Evolutionary conservation across 129 eudicot species (phyloP).

Genomic region (Tagetes patula): DNA sequence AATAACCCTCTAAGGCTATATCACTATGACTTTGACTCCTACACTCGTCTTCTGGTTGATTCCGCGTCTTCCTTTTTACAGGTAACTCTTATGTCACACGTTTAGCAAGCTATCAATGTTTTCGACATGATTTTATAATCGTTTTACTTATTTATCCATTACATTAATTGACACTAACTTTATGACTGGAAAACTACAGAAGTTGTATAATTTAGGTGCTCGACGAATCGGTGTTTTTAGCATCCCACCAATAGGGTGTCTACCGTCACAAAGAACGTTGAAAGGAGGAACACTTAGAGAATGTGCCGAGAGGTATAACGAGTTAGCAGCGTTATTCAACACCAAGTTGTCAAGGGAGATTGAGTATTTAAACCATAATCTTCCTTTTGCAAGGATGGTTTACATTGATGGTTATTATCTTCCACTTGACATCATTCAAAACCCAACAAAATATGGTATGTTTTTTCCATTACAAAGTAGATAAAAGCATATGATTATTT

Average conservation of each 20-base stretch:
- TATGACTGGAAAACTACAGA: conserved; percentile 38
- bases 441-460: conserved; percentile 60
- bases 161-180: conserved; percentile 5
- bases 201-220: conserved; percentile 61
- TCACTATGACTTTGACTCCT: conserved; percentile 49
- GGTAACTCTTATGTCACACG: conserved; percentile 38
- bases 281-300: conserved; percentile 62
- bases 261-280: conserved; percentile 77
- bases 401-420: conserved; percentile 55
- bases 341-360: conserved; percentile 43
- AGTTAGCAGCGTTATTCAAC: conserved; percentile 58
- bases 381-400: conserved; percentile 44
- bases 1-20: conserved; percentile 45
- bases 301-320: conserved; percentile 47
- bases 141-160: not conserved
- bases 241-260: conserved; percentile 75
- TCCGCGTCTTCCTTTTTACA: conserved; percentile 59
- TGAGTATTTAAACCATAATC: conserved; percentile 34
- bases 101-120: not conserved
- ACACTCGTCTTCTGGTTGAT: conserved; percentile 48
- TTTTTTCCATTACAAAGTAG: conserved; percentile 6
- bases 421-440: conserved; percentile 52
- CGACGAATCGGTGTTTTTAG: conserved; percentile 64
- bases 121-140: conserved; percentile 1
- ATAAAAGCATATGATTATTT: not conserved